These are phyloP conservation scores for Rhazya stricta DNA, from an alignment of 257 asterid genomes.

Conservation along the genomic window DNA sequence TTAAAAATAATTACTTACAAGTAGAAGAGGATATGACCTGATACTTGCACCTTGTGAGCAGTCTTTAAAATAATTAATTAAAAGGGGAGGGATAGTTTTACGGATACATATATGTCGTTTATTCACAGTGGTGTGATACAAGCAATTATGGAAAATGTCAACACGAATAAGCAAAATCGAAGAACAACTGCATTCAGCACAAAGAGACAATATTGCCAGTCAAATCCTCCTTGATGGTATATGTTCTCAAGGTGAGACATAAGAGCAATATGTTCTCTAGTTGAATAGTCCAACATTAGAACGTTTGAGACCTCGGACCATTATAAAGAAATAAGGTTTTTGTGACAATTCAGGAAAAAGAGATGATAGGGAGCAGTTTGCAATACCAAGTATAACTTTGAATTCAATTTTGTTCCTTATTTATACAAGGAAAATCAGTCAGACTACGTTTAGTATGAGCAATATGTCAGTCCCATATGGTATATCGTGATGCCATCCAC, in stretches of 20 bases:
- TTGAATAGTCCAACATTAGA: not conserved
- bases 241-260: not conserved
- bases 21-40: too few relatives aligned
- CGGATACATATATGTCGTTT: not conserved
- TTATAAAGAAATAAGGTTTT: not conserved
- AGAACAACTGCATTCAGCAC: not conserved
- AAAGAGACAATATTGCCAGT: too few relatives aligned
- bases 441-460: conserved; percentile 12
- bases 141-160: not conserved
- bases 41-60: too few relatives aligned
- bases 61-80: too few relatives aligned
- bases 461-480: conserved; percentile 19
- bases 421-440: conserved; percentile 19
- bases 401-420: not conserved
- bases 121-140: not conserved
- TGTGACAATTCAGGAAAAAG: not conserved
- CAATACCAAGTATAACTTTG: not conserved
- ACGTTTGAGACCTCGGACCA: not conserved
- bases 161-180: not conserved
- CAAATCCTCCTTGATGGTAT: not conserved
- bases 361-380: not conserved
- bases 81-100: not conserved
- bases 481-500: conserved; percentile 30
- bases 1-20: too few relatives aligned
- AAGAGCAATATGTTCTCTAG: not conserved